Base-by-base conservation (phyloP, 139 green algal genomes). In the Volvox reticuliferus region DNA sequence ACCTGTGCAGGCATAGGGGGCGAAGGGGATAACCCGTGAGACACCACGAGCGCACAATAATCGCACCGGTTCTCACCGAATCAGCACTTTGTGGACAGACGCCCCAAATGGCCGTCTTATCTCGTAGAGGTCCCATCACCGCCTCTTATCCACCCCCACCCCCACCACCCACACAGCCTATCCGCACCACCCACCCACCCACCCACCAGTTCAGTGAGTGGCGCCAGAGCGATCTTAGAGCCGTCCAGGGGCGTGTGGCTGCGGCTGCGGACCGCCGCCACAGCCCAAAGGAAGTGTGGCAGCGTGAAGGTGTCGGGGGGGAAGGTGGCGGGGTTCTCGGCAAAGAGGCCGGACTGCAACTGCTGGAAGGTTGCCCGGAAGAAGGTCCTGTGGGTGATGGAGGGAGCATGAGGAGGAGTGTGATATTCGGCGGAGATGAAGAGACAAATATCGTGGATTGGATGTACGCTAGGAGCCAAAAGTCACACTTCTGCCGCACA, bases 221-320 rank as follows among this genome's bases (percentile, higher is more conserved):
- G 98, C 67, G 98, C 97, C 50, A 99, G 94, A 3, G 96, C 96
- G 9, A 98, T 84, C 44, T 94, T 82, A 55, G 92, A 92, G 22
- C 93, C 95, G 21, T 97, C 84, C 63, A 99, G 91, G 0, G 98
- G 97, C 12, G 96, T 32, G 86, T 98, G 96, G 16, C 93, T 67
- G 18, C 96, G 92, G 12, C 93, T 87, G 30, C 98, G 92, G 76
- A 99, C 96, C 16, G 91, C 97, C 35, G 94, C 96, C 69, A 96
- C 96, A 6, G 96, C 98, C 98, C 96, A 98, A 36, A 95, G 55
- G 88, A 99, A 99, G 24, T 77, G 80, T 1, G 95, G 93, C 20
- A 92, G 91, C 2, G 88, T 96, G 93, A 97, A 98, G 0, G 86
- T 81, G 1, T 88, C 75, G 0, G 77, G 16, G 6, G 93, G 94